Evolutionary conservation across 495 filamentous ascomycete species (phyloP).

Genomic region (Hypoxylon intermedium): DNA sequence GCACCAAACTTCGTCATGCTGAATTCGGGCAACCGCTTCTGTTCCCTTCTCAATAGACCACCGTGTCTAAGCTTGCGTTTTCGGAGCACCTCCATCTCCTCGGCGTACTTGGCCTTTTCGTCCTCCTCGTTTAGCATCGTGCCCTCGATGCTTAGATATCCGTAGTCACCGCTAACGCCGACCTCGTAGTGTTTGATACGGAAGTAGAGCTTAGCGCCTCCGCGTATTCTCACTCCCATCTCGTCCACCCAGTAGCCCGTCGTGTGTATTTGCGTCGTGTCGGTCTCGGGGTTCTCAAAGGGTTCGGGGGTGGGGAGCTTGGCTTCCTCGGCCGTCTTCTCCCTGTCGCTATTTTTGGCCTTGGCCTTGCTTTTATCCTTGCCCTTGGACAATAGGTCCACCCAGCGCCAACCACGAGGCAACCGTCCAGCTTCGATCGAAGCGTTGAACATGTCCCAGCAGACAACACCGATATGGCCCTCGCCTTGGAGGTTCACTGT

Average conservation of each 20-base stretch:
- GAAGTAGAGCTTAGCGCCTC: slow-evolving; percentile 51
- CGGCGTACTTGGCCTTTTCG: slow-evolving; percentile 44
- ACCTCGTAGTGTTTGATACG: slow-evolving; percentile 60
- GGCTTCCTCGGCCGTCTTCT: slow-evolving; percentile 29
- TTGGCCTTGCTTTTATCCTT: slow-evolving; percentile 28
- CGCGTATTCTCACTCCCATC: slow-evolving; percentile 44
- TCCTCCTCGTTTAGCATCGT: slow-evolving; percentile 54
- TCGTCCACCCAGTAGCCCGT: slow-evolving; percentile 58
- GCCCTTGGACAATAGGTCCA: slow-evolving; percentile 46
- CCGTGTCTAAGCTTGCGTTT: slow-evolving; percentile 45
- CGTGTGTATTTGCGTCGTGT: slow-evolving; percentile 52
- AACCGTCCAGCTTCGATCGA: slow-evolving; percentile 56
- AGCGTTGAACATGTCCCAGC: slow-evolving; percentile 59
- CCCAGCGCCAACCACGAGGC: slow-evolving; percentile 55
- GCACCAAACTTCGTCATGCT: slow-evolving; percentile 57
- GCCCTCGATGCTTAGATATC: slow-evolving; percentile 57
- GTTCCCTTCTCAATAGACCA: slow-evolving; percentile 43
- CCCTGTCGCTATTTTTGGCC: slow-evolving; percentile 17
- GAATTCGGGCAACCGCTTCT: slow-evolving; percentile 52
- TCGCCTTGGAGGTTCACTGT: slow-evolving; percentile 56
- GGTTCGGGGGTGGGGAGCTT: slow-evolving; percentile 26
- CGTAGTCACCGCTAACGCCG: slow-evolving; percentile 56
- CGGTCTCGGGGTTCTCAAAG: slow-evolving; percentile 25
- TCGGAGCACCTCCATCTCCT: slow-evolving; percentile 49
- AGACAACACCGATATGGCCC: slow-evolving; percentile 58